Percentiles rank a stretch among this genome's conserved stretches.
phyloP scores from a whole-genome alignment of 177 flowering plant species.

The Vitis hybrid region DNA sequence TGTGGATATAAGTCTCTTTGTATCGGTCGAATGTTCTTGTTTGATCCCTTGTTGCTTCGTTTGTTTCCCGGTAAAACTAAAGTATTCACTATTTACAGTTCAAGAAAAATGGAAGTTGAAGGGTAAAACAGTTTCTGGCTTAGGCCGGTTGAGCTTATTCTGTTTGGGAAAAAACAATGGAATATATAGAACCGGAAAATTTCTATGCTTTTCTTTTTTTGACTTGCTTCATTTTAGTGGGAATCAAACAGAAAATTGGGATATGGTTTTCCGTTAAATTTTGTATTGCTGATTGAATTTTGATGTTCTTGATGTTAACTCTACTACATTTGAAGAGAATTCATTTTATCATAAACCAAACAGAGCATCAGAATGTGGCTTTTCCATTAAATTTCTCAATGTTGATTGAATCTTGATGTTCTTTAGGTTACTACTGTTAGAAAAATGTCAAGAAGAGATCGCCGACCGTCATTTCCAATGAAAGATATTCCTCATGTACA shows the following conservation, averaged over 20 bases:
- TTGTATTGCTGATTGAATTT: background rate
- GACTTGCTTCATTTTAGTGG: background rate
- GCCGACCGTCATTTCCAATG: conserved; percentile 55
- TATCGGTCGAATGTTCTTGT: too few species aligned
- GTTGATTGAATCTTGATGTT: background rate
- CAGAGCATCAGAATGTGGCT: background rate
- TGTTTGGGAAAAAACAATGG: too few species aligned
- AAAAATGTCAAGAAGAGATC: conserved; percentile 72
- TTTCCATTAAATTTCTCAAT: background rate
- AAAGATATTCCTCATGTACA: conserved; percentile 45
- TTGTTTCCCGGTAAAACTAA: too few species aligned
- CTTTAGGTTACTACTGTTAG: background rate
- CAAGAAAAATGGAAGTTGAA: too few species aligned
- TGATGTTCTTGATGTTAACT: background rate
- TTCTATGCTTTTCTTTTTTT: background rate
- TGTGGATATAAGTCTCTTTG: too few species aligned
- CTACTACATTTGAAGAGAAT: too few species aligned
- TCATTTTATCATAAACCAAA: background rate
- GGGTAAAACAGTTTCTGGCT: too few species aligned
- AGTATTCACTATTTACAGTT: too few species aligned
- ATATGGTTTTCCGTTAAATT: background rate
- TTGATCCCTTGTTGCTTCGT: too few species aligned
- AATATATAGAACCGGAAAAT: background rate
- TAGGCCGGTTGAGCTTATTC: too few species aligned
- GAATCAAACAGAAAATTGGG: background rate